Conservation (phyloP, 2,329 filamentous ascomycete genomes). For the Colletotrichum neosansevieriae region DNA sequence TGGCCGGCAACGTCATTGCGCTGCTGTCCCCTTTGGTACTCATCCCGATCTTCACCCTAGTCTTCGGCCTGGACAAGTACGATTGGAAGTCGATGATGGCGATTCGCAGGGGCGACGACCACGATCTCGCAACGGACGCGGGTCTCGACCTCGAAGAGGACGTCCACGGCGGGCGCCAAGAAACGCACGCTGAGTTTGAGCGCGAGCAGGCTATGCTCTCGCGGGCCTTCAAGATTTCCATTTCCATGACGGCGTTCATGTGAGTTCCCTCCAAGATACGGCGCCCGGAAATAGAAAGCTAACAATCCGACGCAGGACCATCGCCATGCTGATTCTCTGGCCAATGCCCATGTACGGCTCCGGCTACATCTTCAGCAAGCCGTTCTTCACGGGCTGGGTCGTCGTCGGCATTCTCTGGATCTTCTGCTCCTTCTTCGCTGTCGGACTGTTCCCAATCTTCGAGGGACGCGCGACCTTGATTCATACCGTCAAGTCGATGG, state of each 20-base stretch:
- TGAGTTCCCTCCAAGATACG: background rate
- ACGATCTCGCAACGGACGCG: slow-evolving; percentile 73
- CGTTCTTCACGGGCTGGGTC: slow-evolving; percentile 87
- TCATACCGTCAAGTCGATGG: slow-evolving; percentile 72
- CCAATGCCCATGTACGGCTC: slow-evolving; percentile 92
- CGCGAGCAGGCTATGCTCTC: slow-evolving; percentile 63
- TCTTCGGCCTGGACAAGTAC: slow-evolving; percentile 74
- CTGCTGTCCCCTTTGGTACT: slow-evolving; percentile 82
- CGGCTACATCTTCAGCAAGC: slow-evolving; percentile 83
- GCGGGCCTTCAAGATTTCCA: slow-evolving; percentile 64
- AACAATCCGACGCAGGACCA: slow-evolving; percentile 54
- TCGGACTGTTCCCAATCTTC: slow-evolving; percentile 85
- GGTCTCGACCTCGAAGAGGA: slow-evolving; percentile 73
- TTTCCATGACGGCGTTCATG: slow-evolving; percentile 63
- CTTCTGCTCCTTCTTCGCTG: slow-evolving; percentile 77
- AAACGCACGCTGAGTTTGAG: slow-evolving; percentile 53
- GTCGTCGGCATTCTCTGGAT: slow-evolving; percentile 84
- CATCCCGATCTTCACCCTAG: slow-evolving; percentile 79
- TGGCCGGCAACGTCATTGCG: slow-evolving; percentile 87
- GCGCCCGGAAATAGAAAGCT: background rate
- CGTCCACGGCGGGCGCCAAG: slow-evolving; percentile 60
- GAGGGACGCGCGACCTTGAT: slow-evolving; percentile 79
- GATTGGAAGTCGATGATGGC: slow-evolving; percentile 87
- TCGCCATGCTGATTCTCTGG: slow-evolving; percentile 85
- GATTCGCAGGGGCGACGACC: slow-evolving; percentile 84